Conservation (phyloP, 208 protist genomes). For the Wallacemonas rigidus region DNA sequence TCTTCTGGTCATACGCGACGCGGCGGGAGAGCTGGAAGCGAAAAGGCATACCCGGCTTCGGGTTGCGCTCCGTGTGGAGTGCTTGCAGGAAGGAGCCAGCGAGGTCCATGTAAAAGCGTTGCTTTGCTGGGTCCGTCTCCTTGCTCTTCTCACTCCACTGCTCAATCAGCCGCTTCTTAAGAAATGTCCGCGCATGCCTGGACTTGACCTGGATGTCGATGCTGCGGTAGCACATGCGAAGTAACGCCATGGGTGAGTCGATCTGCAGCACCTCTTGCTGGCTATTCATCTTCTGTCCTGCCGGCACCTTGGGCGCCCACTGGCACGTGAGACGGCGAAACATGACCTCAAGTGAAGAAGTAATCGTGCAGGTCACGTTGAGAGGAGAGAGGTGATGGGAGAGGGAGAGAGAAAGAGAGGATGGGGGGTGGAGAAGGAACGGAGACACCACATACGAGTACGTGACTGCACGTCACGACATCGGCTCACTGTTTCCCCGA, state of each 20-base stretch:
- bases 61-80: constrained; percentile 76
- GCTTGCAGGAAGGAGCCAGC: constrained; percentile 86
- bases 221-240: constrained; percentile 92
- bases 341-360: constrained; percentile 20
- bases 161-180: constrained; percentile 81
- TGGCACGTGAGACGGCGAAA: constrained; percentile 23
- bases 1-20: constrained; percentile 70
- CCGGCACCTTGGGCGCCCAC: constrained; percentile 20
- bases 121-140: constrained; percentile 81
- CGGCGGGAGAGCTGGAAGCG: constrained; percentile 79
- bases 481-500: no score
- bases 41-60: constrained; percentile 68
- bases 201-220: constrained; percentile 90
- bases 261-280: constrained; percentile 85
- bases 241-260: constrained; percentile 67
- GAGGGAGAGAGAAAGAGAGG: not conserved
- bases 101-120: constrained; percentile 89
- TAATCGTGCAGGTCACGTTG: not conserved
- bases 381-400: not conserved
- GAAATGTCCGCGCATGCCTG: constrained; percentile 80
- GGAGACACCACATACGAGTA: no score
- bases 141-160: constrained; percentile 71
- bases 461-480: no score
- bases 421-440: no score
- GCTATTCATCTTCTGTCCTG: constrained; percentile 58